Base-by-base conservation (phyloP, 352 stramenopile species). In the Globisporangium camurandrum region DNA sequence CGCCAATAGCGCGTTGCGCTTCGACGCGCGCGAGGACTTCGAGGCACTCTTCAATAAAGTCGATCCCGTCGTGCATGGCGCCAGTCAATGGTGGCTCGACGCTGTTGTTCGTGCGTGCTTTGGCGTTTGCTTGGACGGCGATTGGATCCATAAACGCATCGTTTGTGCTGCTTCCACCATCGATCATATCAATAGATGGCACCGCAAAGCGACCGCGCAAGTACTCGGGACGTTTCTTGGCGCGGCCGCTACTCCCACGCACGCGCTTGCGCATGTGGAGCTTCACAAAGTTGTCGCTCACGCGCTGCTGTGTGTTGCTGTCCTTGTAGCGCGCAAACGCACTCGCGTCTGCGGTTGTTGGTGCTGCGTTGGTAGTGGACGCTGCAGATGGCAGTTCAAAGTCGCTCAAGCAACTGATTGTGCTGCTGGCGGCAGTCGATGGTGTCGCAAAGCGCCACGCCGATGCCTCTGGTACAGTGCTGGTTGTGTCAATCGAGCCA, bases 41-140 rank as follows among this genome's bases (percentile, higher is more conserved):
- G 1, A 90, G 56, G 56, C 81, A 93, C 46, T 93, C 78, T 40
- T 88, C 71, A 23, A 90, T 80, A 44, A 93, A 88, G 36, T 93
- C 78, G 19, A 88, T 62, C 12, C 75, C 76, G 39, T 88, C 81
- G 49, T 86, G 59, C 45, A 76, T 43, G 1, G 51, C 37, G 50
- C n/a, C 19, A 45, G 41, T 34, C 55, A 54, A 0, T 71, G 45
- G 67, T 46, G 16, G 46, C 47, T 34, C 30, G 30, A 34, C 8
- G 3, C 12, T 22, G 26, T 42, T 71, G 68, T 26, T 41, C 43
- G 5, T 71, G 50, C 49, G 68, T 51, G 14, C 45, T 24, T 19
- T 41, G 65, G 12, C 38, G 24, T 12, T 41, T 31, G 28, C 36
- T 28, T 24, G 36, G 26, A 30, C 37, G 33, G 44, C 44, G 12